A percentile compares a stretch with the other conserved stretches of the same genome.
Conservation (phyloP, 2,329 filamentous ascomycete species). For the Volutella citrinella region DNA sequence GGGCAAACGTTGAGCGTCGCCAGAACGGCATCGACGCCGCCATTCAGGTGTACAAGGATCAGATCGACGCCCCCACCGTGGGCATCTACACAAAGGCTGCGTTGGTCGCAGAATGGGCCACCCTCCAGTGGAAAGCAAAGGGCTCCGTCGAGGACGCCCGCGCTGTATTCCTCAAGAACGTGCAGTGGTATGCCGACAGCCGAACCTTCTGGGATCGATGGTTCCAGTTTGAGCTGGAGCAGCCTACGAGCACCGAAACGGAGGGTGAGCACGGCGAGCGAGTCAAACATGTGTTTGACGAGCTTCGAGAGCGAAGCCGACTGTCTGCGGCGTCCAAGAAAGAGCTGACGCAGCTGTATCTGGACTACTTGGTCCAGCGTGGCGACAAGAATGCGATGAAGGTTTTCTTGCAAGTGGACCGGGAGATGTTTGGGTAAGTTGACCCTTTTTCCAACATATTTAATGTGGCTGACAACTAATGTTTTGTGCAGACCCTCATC, state of each 20-base stretch:
- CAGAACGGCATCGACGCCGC: conserved; percentile 82
- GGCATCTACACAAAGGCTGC: conserved; percentile 81
- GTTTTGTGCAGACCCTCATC: conserved; percentile 41
- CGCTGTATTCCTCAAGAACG: conserved; percentile 76
- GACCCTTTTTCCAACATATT: background rate
- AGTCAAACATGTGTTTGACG: conserved; percentile 77
- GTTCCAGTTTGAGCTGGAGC: conserved; percentile 83
- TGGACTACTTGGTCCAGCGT: conserved; percentile 78
- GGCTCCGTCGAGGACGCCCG: conserved; percentile 78
- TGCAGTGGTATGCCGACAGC: conserved; percentile 81
- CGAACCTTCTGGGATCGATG: conserved; percentile 87
- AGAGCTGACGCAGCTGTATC: conserved; percentile 74
- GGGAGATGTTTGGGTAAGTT: conserved; percentile 78
- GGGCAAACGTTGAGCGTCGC: conserved; percentile 82
- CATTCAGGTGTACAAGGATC: conserved; percentile 75
- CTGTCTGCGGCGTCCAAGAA: conserved; percentile 67
- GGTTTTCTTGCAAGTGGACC: conserved; percentile 79
- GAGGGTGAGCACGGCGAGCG: conserved; percentile 66
- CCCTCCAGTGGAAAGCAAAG: conserved; percentile 83
- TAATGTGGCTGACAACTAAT: no score
- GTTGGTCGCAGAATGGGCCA: conserved; percentile 84
- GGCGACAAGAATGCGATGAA: conserved; percentile 82
- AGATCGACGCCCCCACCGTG: conserved; percentile 70
- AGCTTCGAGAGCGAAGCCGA: conserved; percentile 69
- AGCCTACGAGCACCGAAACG: conserved; percentile 64